Evolutionary conservation across 1,284 basidiomycete genomes (phyloP), one percentile per base, ranked within the genome.

Genomic region (Amylostereum areolatum): DNA sequence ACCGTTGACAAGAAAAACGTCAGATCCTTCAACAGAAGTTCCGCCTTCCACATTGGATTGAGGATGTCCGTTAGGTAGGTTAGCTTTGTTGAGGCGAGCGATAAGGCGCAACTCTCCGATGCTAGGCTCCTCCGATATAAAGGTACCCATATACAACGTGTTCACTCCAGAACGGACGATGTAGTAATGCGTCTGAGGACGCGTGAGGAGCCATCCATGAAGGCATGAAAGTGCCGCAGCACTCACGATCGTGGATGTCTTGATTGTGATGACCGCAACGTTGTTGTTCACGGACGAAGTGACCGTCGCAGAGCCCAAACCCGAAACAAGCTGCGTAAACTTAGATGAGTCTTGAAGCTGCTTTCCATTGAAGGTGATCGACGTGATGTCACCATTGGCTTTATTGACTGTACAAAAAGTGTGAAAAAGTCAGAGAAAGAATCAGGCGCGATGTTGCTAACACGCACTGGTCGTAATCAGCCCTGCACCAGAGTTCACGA

Each of bases 401-500:
- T 55, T 68, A 56, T 71, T 67, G 52, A 74, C 73, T 73, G 35
- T 3, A 29, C 18, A 18, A 18, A 18, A 18, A 18, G 18, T 18
- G 18, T 18, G 18, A 18, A 18, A 18, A 18, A 18, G 18, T 65
- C 27, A n/a, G 37, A 35, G 37, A 39, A 39, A n/a, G 37, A 18
- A n/a, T 39, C 34, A 35, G 6, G n/a, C 12, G 27, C 6, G 37
- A 39, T 9, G 34, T 39, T 39, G 12, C 12, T 39, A 12, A 6
- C 12, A 61, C 69, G 50, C 56, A 72, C 72, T 69, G 3, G 72
- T 74, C 11, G 70, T 71, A n/a, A 75, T 66, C 31, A 75, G 63
- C 6, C 71, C 71, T 31, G 62, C 71, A 7, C 69, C 71, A 46
- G 71, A 71, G 57, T 75, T 72, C n/a, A 74, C 71, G 12, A 70